Percentiles rank a stretch among this genome's conserved stretches.
Evolutionary conservation across 108 stramenopile genomes (phyloP).

Genomic region (Epithemia pelagica): DNA sequence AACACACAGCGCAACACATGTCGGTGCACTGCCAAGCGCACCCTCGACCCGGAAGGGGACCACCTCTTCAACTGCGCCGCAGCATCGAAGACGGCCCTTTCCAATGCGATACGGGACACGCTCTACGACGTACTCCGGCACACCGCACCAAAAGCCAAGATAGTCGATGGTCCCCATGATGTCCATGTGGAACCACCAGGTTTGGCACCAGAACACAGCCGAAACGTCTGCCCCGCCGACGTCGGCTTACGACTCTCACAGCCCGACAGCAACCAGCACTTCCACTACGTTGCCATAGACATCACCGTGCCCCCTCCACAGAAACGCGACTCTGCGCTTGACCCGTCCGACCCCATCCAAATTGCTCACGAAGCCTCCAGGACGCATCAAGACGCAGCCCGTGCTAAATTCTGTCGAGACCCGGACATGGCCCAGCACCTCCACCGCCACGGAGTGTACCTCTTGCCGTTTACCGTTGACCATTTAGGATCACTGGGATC

Average conservation of each 20-base stretch:
- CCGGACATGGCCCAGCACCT: not conserved
- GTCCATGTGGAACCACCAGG: not conserved
- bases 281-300: not conserved
- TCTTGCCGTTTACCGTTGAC: not conserved
- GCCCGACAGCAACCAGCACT: not conserved
- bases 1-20: not conserved
- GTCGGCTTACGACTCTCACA: not conserved
- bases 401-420: not conserved
- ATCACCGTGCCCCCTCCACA: not conserved
- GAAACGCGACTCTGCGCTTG: not conserved
- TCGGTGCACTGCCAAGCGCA: not conserved
- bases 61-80: not conserved
- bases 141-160: not conserved
- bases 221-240: not conserved
- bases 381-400: not conserved
- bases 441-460: not conserved
- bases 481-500: not conserved
- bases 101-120: not conserved
- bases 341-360: not conserved
- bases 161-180: not conserved
- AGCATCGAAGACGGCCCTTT: not conserved
- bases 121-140: not conserved
- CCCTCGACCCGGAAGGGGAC: not conserved
- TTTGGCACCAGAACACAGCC: not conserved
- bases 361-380: not conserved